Evolutionary conservation across 2,329 filamentous ascomycete species (phyloP).

Genomic region (Nemania sp.): DNA sequence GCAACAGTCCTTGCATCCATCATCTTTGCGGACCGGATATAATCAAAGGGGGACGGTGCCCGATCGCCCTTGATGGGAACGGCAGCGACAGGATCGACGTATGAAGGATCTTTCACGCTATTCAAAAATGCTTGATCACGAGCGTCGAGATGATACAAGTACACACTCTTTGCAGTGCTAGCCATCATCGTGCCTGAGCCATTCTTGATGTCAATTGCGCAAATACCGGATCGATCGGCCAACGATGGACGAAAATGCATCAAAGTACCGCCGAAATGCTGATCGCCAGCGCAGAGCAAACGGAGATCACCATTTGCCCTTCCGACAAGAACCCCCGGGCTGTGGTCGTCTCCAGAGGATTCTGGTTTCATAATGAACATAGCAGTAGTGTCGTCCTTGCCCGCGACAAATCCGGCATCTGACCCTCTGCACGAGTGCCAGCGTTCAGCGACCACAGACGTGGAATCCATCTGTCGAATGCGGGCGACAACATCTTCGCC

Average conservation of each 20-base stretch:
- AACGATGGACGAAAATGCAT: slow-evolving; percentile 28
- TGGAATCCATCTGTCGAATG: slow-evolving; percentile 39
- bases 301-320: slow-evolving; percentile 54
- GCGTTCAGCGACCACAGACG: slow-evolving; percentile 18
- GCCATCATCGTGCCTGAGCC: slow-evolving; percentile 38
- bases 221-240: slow-evolving; percentile 39
- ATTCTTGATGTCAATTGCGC: slow-evolving; percentile 41
- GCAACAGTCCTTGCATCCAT: slow-evolving; percentile 50
- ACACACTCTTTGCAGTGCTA: slow-evolving; percentile 41
- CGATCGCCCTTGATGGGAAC: slow-evolving; percentile 29
- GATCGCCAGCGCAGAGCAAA: slow-evolving; percentile 46
- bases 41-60: slow-evolving; percentile 30
- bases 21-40: slow-evolving; percentile 47
- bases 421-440: slow-evolving; percentile 48
- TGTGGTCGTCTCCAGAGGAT: slow-evolving; percentile 23
- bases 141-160: slow-evolving; percentile 40
- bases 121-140: slow-evolving; percentile 8
- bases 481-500: slow-evolving; percentile 55
- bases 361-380: slow-evolving; percentile 47
- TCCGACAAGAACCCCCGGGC: slow-evolving; percentile 48
- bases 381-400: slow-evolving; percentile 54
- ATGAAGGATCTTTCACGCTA: slow-evolving; percentile 15
- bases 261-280: slow-evolving; percentile 38
- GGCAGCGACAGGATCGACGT: slow-evolving; percentile 26
- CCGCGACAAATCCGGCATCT: slow-evolving; percentile 45